Evolutionary conservation across 106 monocot species (phyloP).

Genomic region (Iris macrosiphon): DNA sequence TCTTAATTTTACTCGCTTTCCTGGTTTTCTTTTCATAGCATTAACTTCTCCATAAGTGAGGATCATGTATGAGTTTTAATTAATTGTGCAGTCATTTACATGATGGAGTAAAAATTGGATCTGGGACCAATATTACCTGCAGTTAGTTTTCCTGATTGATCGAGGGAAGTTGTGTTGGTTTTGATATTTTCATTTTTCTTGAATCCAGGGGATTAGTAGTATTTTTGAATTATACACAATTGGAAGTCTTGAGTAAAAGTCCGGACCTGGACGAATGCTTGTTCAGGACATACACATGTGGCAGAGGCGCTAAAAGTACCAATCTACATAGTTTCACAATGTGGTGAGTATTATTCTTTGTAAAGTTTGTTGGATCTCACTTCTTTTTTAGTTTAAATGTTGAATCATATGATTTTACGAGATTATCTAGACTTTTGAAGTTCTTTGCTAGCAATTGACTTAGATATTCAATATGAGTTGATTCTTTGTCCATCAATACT

Average conservation of each 20-base stretch:
- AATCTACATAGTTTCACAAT: conserved; percentile 97
- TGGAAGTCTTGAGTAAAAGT: conserved; percentile 24
- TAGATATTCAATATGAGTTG: background rate
- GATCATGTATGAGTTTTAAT: too few relatives aligned
- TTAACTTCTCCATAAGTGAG: too few relatives aligned
- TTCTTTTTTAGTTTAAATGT: background rate
- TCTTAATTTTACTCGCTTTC: too few relatives aligned
- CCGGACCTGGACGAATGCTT: conserved; percentile 46
- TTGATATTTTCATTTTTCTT: conserved; percentile 12
- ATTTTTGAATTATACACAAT: conserved; percentile 23
- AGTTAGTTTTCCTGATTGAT: background rate
- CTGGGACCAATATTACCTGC: too few relatives aligned
- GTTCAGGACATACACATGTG: conserved; percentile 97
- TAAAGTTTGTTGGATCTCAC: background rate
- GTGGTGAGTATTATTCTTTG: conserved; percentile 67
- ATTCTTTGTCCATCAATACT: background rate
- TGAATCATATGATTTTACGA: background rate
- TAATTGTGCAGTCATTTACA: too few relatives aligned
- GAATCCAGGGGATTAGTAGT: conserved; percentile 18
- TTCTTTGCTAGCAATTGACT: background rate
- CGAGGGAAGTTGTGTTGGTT: background rate
- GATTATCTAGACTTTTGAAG: background rate
- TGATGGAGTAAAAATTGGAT: too few relatives aligned
- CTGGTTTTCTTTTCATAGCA: too few relatives aligned
- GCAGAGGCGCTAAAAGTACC: conserved; percentile 95